Conservation (phyloP, 192 early-diverging fungal species). For the Dimargaris verticillata region DNA sequence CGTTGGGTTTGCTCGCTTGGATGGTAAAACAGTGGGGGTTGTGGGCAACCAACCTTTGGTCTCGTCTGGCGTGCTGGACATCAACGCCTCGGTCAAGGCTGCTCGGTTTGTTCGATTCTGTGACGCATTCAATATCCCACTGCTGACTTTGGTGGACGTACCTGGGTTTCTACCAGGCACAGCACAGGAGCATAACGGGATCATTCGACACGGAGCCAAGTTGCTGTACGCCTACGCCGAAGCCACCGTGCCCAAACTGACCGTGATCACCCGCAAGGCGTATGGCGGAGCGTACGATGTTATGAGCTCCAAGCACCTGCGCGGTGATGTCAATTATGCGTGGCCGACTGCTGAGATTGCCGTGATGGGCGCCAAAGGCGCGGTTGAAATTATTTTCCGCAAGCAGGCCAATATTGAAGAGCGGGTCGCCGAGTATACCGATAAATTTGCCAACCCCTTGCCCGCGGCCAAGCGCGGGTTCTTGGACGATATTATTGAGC, state of each 20-base stretch:
- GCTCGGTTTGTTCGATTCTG: conserved; percentile 91
- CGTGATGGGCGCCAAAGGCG: conserved; percentile 95
- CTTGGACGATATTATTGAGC: conserved; percentile 60
- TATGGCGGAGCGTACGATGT: conserved; percentile 97
- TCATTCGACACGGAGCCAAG: conserved; percentile 93
- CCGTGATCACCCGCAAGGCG: conserved; percentile 86
- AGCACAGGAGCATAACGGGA: conserved; percentile 86
- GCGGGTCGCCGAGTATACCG: conserved; percentile 56
- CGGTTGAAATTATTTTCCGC: conserved; percentile 91
- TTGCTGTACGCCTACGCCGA: conserved; percentile 91
- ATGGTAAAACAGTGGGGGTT: conserved; percentile 69
- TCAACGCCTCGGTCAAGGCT: conserved; percentile 87
- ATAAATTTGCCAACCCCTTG: conserved; percentile 86
- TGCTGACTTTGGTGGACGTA: conserved; percentile 89
- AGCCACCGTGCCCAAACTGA: conserved; percentile 92
- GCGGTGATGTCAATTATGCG: conserved; percentile 79
- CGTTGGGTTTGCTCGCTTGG: conserved; percentile 72
- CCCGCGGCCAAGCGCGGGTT: conserved; percentile 82
- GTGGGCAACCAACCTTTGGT: conserved; percentile 93
- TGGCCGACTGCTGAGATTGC: conserved; percentile 98
- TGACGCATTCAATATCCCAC: conserved; percentile 90
- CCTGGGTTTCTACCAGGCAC: conserved; percentile 93
- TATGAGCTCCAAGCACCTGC: conserved; percentile 91
- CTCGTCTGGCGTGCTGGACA: conserved; percentile 89
- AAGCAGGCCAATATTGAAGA: conserved; percentile 29